Conservation (phyloP, 805 yeast genomes). For the Yarrowia keelungensis region DNA sequence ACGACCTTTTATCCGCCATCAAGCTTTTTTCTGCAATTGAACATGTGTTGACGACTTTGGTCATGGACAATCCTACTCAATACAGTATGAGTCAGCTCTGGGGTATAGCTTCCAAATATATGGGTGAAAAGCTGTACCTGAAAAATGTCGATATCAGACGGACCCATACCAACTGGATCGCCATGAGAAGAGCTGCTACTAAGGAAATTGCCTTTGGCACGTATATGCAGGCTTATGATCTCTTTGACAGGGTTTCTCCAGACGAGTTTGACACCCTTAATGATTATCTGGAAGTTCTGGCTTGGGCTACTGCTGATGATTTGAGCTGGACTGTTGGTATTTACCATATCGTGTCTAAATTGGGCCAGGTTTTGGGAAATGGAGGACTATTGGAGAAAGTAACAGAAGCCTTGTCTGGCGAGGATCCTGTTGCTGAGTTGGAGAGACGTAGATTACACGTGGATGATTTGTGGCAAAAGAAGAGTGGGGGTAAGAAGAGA, state of each 20-base stretch:
- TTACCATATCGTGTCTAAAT: conserved; percentile 4
- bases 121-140: not conserved
- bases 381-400: conserved; percentile 11
- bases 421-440: not conserved
- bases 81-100: conserved; percentile 29
- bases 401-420: not conserved
- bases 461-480: not conserved
- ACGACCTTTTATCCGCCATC: not conserved
- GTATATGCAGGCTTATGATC: not conserved
- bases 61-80: conserved; percentile 9
- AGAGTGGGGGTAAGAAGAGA: not conserved
- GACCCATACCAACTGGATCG: conserved; percentile 10
- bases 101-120: conserved; percentile 7
- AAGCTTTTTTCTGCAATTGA: not conserved
- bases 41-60: conserved; percentile 9
- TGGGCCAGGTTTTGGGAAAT: conserved; percentile 1
- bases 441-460: not conserved
- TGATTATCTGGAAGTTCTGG: not conserved
- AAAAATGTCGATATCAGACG: not conserved
- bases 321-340: not conserved
- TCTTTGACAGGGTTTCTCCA: not conserved
- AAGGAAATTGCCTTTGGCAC: not conserved
- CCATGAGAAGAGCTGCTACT: conserved; percentile 16
- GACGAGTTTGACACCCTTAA: conserved; percentile 1
- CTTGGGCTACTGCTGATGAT: not conserved